Base-by-base conservation (phyloP, 352 stramenopile species). In the Pythium myriotylum region DNA sequence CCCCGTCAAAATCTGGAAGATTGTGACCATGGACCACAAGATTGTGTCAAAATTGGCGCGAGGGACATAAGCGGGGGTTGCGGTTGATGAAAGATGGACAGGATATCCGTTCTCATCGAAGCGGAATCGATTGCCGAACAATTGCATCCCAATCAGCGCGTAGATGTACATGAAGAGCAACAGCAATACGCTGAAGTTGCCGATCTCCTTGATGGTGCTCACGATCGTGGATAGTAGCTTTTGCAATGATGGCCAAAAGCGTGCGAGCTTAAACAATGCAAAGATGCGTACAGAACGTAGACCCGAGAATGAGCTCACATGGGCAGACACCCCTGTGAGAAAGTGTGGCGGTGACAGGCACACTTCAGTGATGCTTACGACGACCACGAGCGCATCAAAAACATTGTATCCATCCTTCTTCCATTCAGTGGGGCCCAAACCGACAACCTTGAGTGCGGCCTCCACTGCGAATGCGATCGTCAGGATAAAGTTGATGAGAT, bases 131-230 rank as follows among this genome's bases (percentile, higher is more conserved):
- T 96, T 96, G 3, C 80, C 77, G 58, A 96, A 95, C 26, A 93
- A 66, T 67, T 95, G 84, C 75, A 94, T 88, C 23, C 85, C 86
- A 24, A 95, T 65, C 20, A 96, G 70, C 23, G 79, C 65, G 62
- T 90, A 95, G 39, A 96, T 92, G 65, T 96, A 97, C 48, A 95
- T 81, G 59, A 95, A 72, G 9, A 72, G 59, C 14, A 96, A 41
- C 19, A 99, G 78, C 4, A 99, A 72, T 19, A 98, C 72, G 13
- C 80, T 84, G 59, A 98, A 98, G 67, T 97, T 97, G 39, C 73
- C 76, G 19, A 98, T 77, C 70, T 98, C 95, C 26, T 86, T 70
- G 40, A 97, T 69, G 17, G 94, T 96, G 42, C 80, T 89, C 41
- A 84, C 59, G 54, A 99, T 97, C 13, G 89, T 98, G n/a, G 72